Evolutionary conservation across 495 filamentous ascomycete species (phyloP).

Genomic region (Aspergillus egyptiacus): DNA sequence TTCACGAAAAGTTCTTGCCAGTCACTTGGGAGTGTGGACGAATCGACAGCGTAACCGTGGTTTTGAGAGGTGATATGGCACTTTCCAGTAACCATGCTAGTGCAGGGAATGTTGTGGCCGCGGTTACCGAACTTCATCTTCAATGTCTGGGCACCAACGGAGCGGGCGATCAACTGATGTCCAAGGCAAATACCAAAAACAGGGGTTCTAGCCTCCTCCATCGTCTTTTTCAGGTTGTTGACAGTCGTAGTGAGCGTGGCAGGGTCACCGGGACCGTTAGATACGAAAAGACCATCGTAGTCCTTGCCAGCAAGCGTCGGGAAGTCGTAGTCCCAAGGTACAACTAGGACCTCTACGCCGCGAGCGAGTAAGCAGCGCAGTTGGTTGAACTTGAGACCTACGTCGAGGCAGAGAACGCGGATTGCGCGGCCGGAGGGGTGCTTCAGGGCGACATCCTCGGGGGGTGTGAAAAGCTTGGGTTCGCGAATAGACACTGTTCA

Average conservation of each 20-base stretch:
- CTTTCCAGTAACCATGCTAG: constrained; percentile 84
- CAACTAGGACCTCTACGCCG: constrained; percentile 90
- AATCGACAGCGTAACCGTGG: constrained; percentile 89
- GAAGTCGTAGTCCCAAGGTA: constrained; percentile 95
- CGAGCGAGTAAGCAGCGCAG: constrained; percentile 82
- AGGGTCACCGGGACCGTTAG: constrained; percentile 95
- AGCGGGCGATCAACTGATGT: constrained; percentile 88
- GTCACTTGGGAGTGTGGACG: constrained; percentile 61
- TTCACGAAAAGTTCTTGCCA: constrained; percentile 97
- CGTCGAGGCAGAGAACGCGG: constrained; percentile 86
- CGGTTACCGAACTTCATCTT: constrained; percentile 99
- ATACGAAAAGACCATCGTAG: constrained; percentile 95
- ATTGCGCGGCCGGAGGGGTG: constrained; percentile 82
- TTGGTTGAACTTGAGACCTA: constrained; percentile 97
- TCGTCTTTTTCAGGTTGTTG: constrained; percentile 62
- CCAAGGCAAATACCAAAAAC: constrained; percentile 97
- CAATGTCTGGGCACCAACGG: constrained; percentile 76
- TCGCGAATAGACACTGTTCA: constrained; percentile 73
- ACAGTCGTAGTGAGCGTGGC: constrained; percentile 72
- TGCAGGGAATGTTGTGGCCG: constrained; percentile 97
- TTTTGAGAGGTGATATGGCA: constrained; percentile 99
- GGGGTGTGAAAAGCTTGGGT: constrained; percentile 74
- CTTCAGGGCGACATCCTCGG: constrained; percentile 57
- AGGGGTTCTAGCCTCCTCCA: constrained; percentile 70
- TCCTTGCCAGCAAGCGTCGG: constrained; percentile 62